Evolutionary conservation across 805 yeast species (phyloP).

Genomic region (Zygosaccharomyces bailii): DNA sequence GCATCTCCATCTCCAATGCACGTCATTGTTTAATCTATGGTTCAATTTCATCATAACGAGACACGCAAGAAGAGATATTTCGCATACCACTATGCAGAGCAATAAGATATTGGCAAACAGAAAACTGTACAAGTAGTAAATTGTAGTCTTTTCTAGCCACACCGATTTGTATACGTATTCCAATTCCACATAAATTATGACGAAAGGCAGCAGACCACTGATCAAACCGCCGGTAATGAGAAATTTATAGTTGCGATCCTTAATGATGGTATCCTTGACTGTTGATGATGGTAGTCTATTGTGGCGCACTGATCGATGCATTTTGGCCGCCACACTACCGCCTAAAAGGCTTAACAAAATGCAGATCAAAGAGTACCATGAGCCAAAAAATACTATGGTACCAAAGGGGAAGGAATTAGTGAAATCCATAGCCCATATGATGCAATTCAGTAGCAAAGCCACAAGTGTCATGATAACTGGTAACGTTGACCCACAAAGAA

Average conservation of each 20-base stretch:
- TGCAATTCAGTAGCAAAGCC: conserved; percentile 55
- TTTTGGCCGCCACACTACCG: conserved; percentile 38
- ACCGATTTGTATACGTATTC: conserved; percentile 67
- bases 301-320: conserved; percentile 7
- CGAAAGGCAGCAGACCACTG: conserved; percentile 75
- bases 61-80: conserved; percentile 66
- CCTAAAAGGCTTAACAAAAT: conserved; percentile 74
- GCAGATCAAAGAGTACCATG: conserved; percentile 60
- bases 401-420: conserved; percentile 77
- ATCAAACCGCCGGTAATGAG: conserved; percentile 29
- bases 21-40: conserved; percentile 7
- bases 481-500: conserved; percentile 47
- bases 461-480: conserved; percentile 48
- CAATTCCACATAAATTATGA: conserved; percentile 75
- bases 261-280: not conserved
- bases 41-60: conserved; percentile 50
- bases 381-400: conserved; percentile 58
- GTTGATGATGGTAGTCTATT: not conserved
- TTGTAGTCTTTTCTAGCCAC: conserved; percentile 77
- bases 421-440: conserved; percentile 74
- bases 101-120: conserved; percentile 58
- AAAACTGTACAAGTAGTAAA: conserved; percentile 78
- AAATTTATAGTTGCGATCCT: conserved; percentile 4
- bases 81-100: conserved; percentile 60
- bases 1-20: conserved; percentile 76